These are phyloP conservation scores for Mallotus repandus DNA, from an alignment of 441 rosid species.

Conservation along the genomic window DNA sequence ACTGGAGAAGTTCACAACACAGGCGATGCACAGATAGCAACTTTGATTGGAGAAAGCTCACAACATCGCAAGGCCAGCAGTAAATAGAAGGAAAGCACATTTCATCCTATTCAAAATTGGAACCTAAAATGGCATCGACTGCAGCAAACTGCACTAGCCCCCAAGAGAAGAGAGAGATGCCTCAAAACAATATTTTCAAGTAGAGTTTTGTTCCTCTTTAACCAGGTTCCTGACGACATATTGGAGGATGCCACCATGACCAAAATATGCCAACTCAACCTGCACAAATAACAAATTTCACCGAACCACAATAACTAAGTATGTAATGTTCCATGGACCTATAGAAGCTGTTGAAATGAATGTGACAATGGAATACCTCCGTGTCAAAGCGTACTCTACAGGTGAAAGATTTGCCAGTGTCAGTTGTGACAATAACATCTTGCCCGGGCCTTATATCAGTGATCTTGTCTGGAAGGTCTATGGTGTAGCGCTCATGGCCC, in stretches of 20 bases:
- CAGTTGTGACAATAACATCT: constrained; percentile 78
- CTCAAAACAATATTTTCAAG: background rate
- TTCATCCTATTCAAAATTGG: background rate
- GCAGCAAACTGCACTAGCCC: background rate
- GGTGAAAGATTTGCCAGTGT: constrained; percentile 79
- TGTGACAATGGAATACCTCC: constrained; percentile 46
- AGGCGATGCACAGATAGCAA: too few species aligned
- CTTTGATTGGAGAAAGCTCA: too few species aligned
- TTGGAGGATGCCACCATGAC: constrained; percentile 75
- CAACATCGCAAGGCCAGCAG: too few species aligned
- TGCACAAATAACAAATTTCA: constrained; percentile 21
- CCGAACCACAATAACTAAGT: background rate
- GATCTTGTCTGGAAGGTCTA: constrained; percentile 71
- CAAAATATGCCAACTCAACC: constrained; percentile 75
- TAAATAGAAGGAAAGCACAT: too few species aligned
- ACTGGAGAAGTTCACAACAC: too few species aligned
- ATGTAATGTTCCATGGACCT: background rate
- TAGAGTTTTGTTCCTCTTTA: constrained; percentile 1
- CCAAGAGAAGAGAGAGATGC: too few species aligned
- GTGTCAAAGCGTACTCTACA: constrained; percentile 89
- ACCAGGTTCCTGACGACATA: constrained; percentile 70
- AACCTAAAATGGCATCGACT: background rate
- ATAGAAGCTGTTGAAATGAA: background rate
- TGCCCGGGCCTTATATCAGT: constrained; percentile 81
- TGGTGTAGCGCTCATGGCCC: constrained; percentile 75